Evolutionary conservation across 805 yeast species (phyloP), one percentile per base, ranked within the genome.

Genomic region (Metschnikowia vanudenii): DNA sequence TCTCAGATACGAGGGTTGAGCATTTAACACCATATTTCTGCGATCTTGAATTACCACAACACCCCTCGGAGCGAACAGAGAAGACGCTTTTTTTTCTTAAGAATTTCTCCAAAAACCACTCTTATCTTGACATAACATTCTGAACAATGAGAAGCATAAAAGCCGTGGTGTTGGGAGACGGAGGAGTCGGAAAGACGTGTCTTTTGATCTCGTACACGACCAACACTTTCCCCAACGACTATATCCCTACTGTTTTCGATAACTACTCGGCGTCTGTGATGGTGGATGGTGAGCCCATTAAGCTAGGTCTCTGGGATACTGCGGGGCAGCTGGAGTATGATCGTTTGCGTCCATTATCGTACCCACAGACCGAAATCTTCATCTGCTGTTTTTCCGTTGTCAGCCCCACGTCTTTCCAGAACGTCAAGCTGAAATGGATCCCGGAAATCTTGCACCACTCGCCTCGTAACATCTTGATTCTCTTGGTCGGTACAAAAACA

Each of bases 241-340:
- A 90, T 65, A 85, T 90, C 48, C 97, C 97, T 41, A 90, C 97
- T 0, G 96, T 90, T 16, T 90, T 90, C 60, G 97, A 90, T 63
- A 89, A 90, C 67, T 90, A 90, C 64, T 80, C 96, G 2, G 92
- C 96, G 14, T 84, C 85, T 36, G 89, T 90, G 20, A 80, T 88
- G 76, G 83, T 84, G 17, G 92, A 85, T 58, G 84, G 86, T 24
- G 89, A 84, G 58, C 87, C 88, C 45, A 84, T 86, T 59, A 88
- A 88, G 60, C 74, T 90, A 42, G 96, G 95, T 19, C 75, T 90
- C 38, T 90, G 96, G 96, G 97, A 90, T 78, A 90, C 97, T 13
- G 96, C 97, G 3, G 97, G 97, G 22, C 96, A 90, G 67, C 85
- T 87, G 60, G 96, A 89, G 63, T 89, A 89, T 64, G 96, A 90